A percentile compares a stretch with the other conserved stretches of the same genome.
These are phyloP conservation scores for Ophiostoma pallidulum DNA, from an alignment of 2,329 filamentous ascomycete genomes.

Conservation along the genomic window DNA sequence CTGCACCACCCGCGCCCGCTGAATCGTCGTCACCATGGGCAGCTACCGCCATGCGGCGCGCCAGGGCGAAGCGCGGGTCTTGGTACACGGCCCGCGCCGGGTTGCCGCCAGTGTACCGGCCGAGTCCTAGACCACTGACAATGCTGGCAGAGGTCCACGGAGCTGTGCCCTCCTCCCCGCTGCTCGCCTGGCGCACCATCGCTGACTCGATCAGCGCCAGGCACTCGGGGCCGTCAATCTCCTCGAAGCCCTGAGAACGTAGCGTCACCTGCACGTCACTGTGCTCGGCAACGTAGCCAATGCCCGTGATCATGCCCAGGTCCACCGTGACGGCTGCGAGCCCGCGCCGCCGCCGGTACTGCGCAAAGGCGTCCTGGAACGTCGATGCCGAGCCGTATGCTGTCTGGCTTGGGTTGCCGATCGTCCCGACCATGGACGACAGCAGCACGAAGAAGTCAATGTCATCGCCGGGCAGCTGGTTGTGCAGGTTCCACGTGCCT, in stretches of 20 bases:
- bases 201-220: slow-evolving; percentile 19
- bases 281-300: slow-evolving; percentile 23
- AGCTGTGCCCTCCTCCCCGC: not conserved
- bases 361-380: slow-evolving; percentile 31
- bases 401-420: slow-evolving; percentile 29
- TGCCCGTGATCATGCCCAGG: slow-evolving; percentile 28
- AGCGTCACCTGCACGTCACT: slow-evolving; percentile 14
- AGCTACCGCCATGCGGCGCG: slow-evolving; percentile 8
- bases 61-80: slow-evolving; percentile 15
- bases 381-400: slow-evolving; percentile 34
- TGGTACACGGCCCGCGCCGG: slow-evolving; percentile 12
- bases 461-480: slow-evolving; percentile 11
- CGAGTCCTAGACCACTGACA: slow-evolving; percentile 17
- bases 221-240: slow-evolving; percentile 15
- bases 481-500: slow-evolving; percentile 31
- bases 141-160: slow-evolving; percentile 13
- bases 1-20: too few species aligned
- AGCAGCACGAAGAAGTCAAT: slow-evolving; percentile 31
- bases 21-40: not conserved
- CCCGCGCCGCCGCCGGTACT: slow-evolving; percentile 25
- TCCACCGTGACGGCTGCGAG: slow-evolving; percentile 29
- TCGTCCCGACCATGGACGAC: slow-evolving; percentile 26
- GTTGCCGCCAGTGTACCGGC: slow-evolving; percentile 15
- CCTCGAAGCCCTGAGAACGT: slow-evolving; percentile 17
- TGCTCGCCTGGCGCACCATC: slow-evolving; percentile 1